These are phyloP conservation scores for Xylariaceae sp. DNA, from an alignment of 2,329 filamentous ascomycete genomes.

Conservation along the genomic window DNA sequence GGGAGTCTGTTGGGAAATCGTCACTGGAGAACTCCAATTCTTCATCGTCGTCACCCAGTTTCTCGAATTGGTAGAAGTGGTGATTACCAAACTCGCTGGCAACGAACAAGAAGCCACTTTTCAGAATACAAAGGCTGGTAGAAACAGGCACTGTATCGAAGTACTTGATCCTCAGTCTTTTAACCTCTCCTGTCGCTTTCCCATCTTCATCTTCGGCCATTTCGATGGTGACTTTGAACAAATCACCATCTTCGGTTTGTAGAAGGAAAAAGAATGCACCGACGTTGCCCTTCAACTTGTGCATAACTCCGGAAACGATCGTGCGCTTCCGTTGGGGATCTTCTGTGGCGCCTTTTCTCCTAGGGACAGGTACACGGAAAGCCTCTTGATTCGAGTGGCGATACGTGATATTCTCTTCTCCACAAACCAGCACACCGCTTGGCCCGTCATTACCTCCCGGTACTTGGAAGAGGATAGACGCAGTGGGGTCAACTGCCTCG, in stretches of 20 bases:
- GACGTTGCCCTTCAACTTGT: constrained; percentile 78
- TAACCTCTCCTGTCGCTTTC: constrained; percentile 76
- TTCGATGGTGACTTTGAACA: constrained; percentile 94
- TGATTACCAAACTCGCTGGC: constrained; percentile 92
- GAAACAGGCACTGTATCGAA: constrained; percentile 94
- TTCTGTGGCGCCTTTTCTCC: constrained; percentile 82
- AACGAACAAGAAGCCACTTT: constrained; percentile 92
- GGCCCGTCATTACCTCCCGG: constrained; percentile 91
- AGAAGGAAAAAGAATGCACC: constrained; percentile 96
- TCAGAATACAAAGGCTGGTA: constrained; percentile 84
- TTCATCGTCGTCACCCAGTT: constrained; percentile 91
- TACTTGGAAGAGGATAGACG: constrained; percentile 89
- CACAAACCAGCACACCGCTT: constrained; percentile 91
- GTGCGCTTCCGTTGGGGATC: constrained; percentile 86
- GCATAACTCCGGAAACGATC: constrained; percentile 92
- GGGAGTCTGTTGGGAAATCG: constrained; percentile 73
- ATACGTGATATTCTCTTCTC: constrained; percentile 92
- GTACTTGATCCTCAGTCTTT: constrained; percentile 87
- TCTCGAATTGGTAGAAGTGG: constrained; percentile 95
- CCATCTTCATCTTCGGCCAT: constrained; percentile 81
- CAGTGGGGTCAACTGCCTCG: constrained; percentile 85
- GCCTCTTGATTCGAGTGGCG: constrained; percentile 93
- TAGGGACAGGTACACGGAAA: constrained; percentile 84
- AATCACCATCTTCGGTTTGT: constrained; percentile 94
- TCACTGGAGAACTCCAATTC: constrained; percentile 85